phyloP scores from a whole-genome alignment of 441 rosid genomes.

The Erodium moschatum region DNA sequence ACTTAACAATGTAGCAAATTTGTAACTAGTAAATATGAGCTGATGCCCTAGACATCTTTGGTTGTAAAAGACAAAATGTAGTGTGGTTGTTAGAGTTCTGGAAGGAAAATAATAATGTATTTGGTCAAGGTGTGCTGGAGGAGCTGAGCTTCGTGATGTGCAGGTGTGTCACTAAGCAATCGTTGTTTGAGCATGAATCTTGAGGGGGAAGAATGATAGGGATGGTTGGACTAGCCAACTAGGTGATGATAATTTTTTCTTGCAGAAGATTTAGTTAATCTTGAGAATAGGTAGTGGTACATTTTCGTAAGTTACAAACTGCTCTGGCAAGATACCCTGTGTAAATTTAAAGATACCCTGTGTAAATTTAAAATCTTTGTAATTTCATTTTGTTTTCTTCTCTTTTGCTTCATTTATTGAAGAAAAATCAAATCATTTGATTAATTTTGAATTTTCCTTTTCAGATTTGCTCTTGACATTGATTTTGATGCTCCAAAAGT shows the following conservation, averaged over 20 bases:
- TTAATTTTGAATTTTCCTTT: constrained; percentile 18
- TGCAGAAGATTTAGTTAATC: not conserved
- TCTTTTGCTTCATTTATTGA: not conserved
- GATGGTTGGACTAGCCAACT: constrained; percentile 1
- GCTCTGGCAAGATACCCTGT: constrained; percentile 3
- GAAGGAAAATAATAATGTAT: not conserved
- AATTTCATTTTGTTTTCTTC: not conserved
- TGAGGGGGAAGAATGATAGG: not conserved
- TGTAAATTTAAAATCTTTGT: constrained; percentile 1
- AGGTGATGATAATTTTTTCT: constrained; percentile 2
- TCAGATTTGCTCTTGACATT: constrained; percentile 95
- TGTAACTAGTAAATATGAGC: constrained; percentile 2
- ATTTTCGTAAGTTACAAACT: not conserved
- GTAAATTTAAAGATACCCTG: not conserved
- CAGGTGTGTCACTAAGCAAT: constrained; percentile 1
- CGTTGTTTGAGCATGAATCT: constrained; percentile 4
- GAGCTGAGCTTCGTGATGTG: not conserved
- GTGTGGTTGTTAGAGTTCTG: not conserved
- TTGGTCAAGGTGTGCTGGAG: not conserved
- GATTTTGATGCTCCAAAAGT: constrained; percentile 99
- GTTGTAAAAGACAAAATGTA: not conserved
- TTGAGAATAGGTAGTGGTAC: not conserved
- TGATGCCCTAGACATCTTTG: not conserved
- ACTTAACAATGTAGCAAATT: not conserved
- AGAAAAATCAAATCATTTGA: constrained; percentile 10